Percentiles rank a stretch among this genome's conserved stretches.
Conservation (phyloP, 73 alveolate genomes). For the Paramecium sexaurelia region DNA sequence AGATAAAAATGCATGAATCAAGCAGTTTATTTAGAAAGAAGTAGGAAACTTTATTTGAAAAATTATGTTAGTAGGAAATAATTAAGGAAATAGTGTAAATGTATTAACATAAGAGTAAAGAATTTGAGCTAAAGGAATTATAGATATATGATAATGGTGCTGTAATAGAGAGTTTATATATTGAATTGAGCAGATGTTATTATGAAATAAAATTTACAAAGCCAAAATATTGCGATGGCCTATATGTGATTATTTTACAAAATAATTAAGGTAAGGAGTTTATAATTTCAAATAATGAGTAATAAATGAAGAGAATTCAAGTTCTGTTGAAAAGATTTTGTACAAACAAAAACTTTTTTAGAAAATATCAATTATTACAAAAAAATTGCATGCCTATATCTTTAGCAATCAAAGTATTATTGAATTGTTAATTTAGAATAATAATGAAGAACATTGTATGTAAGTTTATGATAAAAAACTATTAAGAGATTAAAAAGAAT, state of each 20-base stretch:
- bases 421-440: neutral
- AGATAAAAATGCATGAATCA: neutral
- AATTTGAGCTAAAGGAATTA: neutral
- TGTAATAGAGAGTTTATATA: neutral
- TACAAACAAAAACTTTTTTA: neutral
- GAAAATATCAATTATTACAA: neutral
- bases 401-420: neutral
- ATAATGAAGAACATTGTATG: neutral
- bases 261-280: neutral
- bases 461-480: neutral
- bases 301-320: neutral
- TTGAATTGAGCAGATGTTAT: neutral
- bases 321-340: constrained; percentile 2
- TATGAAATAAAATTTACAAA: constrained; percentile 14
- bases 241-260: neutral
- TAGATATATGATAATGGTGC: neutral
- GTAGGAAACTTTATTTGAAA: neutral
- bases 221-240: neutral
- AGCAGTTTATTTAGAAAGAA: neutral
- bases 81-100: neutral
- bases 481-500: neutral
- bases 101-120: neutral
- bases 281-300: neutral
- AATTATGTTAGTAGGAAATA: neutral
- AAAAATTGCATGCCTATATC: neutral